Evolutionary conservation across 2,329 filamentous ascomycete species (phyloP).

Genomic region (Colletotrichum sp.): DNA sequence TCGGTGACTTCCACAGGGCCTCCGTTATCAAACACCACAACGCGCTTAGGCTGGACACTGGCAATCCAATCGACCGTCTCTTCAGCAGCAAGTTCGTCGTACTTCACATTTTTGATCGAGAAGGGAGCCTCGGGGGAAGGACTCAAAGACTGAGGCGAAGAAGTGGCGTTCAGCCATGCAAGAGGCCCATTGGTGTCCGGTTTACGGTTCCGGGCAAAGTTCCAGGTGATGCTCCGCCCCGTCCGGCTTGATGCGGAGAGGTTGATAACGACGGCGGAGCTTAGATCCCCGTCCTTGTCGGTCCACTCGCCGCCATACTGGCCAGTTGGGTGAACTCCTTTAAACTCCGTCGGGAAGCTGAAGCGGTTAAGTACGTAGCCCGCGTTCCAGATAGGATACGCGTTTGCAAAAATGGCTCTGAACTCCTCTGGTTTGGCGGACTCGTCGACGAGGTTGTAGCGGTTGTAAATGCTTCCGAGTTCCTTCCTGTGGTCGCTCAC

Average conservation of each 20-base stretch:
- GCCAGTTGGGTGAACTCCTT: constrained; percentile 24
- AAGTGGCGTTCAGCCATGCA: constrained; percentile 32
- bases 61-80: constrained; percentile 18
- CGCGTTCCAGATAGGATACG: constrained; percentile 26
- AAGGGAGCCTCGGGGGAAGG: neutral
- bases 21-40: constrained; percentile 27
- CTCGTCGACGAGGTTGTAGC: constrained; percentile 33
- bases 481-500: constrained; percentile 34
- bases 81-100: neutral
- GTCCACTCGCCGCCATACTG: constrained; percentile 27
- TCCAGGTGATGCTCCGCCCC: constrained; percentile 30
- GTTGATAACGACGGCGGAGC: constrained; percentile 35
- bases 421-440: neutral
- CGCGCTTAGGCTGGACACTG: constrained; percentile 3
- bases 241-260: constrained; percentile 35
- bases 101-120: constrained; percentile 14
- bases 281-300: constrained; percentile 34
- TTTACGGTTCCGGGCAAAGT: constrained; percentile 24
- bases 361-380: constrained; percentile 36
- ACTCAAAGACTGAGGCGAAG: constrained; percentile 13
- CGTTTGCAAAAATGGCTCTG: constrained; percentile 16
- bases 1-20: neutral
- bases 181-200: constrained; percentile 19
- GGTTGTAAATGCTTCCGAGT: constrained; percentile 45
- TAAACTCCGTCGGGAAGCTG: constrained; percentile 33